Base-by-base conservation (phyloP, 768 basidiomycete species). In the Podaxis pistillaris region DNA sequence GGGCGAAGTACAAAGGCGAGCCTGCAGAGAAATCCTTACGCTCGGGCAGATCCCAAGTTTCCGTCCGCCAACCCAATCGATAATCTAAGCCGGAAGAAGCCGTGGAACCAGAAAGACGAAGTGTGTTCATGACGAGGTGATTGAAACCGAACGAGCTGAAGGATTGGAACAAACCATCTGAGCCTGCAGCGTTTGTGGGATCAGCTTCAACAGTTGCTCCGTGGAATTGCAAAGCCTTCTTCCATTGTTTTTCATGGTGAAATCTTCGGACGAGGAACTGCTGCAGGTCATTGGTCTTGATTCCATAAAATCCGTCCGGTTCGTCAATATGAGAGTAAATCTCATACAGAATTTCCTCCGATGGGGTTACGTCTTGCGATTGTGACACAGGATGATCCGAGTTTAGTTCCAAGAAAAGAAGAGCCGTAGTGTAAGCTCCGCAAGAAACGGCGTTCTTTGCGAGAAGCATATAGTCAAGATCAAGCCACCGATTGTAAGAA, bases 271-370 rank as follows among this genome's bases (percentile, higher is more conserved):
- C 80, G 38, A 99, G 81, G 60, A 95, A 91, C 49, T 84, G 82
- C 26, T 86, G 83, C n/a, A 92, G 82, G 69, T 98, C 87, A 36
- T 81, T 74, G 6, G 90, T 87, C 64, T 88, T 82, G 63, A 98
- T 94, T 4, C 94, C 94, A 73, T 99, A 99, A 72, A 99, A 99
- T 1, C 97, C 95, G 68, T 99, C 97, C 0, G 96, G 96, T 72
- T 99, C 97, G 69, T 97, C 96, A 63, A 99, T 94, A 68, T 94
- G 90, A 58, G 88, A 87, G 70, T 98, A 99, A 55, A 98, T 94
- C 55, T 90, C 89, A 76, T 94, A 98, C 22, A 98, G 76, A 26
- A 96, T 80, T 62, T 90, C 78, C 66, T 94, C 91, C 1, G 81
- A 76, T 15, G 75, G 72, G 2, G 68, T 64, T n/a, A 69, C 69